A percentile compares a stretch with the other conserved stretches of the same genome.
Conservation (phyloP, 2,329 filamentous ascomycete genomes). For the Talaromyces sp. region DNA sequence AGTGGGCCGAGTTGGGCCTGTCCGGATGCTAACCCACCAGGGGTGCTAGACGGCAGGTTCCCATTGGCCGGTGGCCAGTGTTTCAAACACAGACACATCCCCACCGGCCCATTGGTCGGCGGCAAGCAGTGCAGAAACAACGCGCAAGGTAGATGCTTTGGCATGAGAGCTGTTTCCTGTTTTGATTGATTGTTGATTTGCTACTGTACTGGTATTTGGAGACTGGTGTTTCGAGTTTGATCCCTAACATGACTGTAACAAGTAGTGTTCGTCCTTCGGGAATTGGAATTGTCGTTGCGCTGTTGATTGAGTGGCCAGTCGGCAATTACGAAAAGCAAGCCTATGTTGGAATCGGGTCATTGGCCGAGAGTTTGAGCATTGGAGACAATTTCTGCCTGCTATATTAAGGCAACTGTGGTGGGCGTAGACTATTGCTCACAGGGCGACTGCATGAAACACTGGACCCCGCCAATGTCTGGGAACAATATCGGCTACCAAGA, state of each 20-base stretch:
- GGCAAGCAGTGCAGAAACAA: not conserved
- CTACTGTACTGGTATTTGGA: not conserved
- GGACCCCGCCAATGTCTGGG: not conserved
- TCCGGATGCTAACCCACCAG: not conserved
- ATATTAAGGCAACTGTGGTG: not conserved
- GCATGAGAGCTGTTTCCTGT: not conserved
- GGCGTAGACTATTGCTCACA: not conserved
- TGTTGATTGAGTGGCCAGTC: not conserved
- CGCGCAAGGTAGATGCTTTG: not conserved
- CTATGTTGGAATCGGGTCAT: not conserved
- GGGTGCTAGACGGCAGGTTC: not conserved
- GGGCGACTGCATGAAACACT: not conserved
- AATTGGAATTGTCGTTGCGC: not conserved
- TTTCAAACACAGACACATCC: not conserved
- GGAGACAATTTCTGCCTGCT: not conserved
- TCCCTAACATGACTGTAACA: not conserved
- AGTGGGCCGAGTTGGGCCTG: not conserved
- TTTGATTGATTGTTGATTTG: not conserved
- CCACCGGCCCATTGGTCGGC: not conserved
- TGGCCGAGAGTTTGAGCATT: not conserved
- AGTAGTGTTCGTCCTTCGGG: not conserved
- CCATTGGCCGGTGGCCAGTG: not conserved
- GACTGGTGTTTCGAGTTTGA: not conserved
- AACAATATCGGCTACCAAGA: not conserved
- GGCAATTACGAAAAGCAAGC: not conserved